Conservation (phyloP, 2,329 filamentous ascomycete species). For the Fusarium ambrosium region DNA sequence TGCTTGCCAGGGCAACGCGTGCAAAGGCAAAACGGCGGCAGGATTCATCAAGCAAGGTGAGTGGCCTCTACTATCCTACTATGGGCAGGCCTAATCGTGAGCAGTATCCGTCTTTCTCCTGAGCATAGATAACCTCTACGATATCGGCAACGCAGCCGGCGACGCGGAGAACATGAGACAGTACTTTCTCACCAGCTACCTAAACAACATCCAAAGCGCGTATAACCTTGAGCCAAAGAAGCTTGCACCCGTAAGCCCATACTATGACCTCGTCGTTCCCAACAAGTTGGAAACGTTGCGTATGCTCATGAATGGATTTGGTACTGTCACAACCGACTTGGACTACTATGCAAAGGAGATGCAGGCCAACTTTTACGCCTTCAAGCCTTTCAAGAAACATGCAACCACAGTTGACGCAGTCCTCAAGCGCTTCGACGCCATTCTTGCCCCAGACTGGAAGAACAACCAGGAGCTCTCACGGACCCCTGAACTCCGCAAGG, state of each 20-base stretch:
- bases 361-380: constrained; percentile 11
- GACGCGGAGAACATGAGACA: constrained; percentile 15
- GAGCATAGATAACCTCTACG: constrained; percentile 18
- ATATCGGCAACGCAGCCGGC: not conserved
- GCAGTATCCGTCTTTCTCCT: constrained; percentile 18
- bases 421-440: constrained; percentile 11
- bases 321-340: constrained; percentile 12
- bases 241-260: not conserved
- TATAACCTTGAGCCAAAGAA: not conserved
- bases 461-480: constrained; percentile 31
- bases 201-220: constrained; percentile 11
- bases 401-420: not conserved
- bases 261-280: not conserved
- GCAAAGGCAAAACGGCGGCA: constrained; percentile 30
- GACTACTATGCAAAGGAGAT: constrained; percentile 21
- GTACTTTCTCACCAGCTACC: constrained; percentile 18
- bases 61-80: fast-evolving
- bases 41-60: constrained; percentile 25
- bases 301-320: constrained; percentile 26
- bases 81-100: not conserved
- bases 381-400: constrained; percentile 26
- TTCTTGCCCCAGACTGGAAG: constrained; percentile 33
- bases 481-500: constrained; percentile 21
- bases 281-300: constrained; percentile 8
- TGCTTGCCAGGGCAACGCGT: constrained; percentile 19